These are phyloP conservation scores for Glomus cerebriforme DNA, from an alignment of 192 early-diverging fungal genomes.

Conservation along the genomic window DNA sequence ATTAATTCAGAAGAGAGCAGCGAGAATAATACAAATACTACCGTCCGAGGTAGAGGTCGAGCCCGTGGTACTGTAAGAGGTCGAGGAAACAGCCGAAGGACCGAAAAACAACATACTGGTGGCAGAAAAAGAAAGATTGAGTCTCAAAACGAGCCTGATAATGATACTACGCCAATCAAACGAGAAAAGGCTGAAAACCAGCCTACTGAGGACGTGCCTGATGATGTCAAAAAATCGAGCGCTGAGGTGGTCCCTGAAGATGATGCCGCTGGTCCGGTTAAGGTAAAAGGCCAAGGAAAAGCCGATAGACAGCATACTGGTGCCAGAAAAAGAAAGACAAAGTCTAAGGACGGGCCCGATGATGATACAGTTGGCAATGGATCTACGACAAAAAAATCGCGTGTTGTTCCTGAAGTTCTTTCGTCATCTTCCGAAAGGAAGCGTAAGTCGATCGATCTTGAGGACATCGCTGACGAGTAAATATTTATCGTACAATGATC, in stretches of 20 bases:
- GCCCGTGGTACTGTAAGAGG: background rate
- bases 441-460: background rate
- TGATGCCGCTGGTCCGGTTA: background rate
- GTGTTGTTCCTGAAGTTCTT: background rate
- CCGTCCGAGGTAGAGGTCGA: background rate
- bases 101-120: too few relatives aligned
- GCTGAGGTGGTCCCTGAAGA: too few relatives aligned
- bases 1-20: background rate
- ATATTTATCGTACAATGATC: too few relatives aligned
- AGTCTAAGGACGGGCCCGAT: too few relatives aligned
- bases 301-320: too few relatives aligned
- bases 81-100: background rate
- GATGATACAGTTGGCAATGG: too few relatives aligned
- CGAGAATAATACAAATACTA: background rate
- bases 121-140: too few relatives aligned
- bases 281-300: too few relatives aligned
- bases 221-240: background rate
- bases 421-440: background rate
- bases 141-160: too few relatives aligned
- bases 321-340: too few relatives aligned
- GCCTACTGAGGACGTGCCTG: background rate
- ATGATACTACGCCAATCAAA: too few relatives aligned
- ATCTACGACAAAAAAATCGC: too few relatives aligned
- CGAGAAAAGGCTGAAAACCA: background rate
- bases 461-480: background rate